phyloP scores from a whole-genome alignment of 805 yeast genomes.

The Kurtzmaniella cleridarum region DNA sequence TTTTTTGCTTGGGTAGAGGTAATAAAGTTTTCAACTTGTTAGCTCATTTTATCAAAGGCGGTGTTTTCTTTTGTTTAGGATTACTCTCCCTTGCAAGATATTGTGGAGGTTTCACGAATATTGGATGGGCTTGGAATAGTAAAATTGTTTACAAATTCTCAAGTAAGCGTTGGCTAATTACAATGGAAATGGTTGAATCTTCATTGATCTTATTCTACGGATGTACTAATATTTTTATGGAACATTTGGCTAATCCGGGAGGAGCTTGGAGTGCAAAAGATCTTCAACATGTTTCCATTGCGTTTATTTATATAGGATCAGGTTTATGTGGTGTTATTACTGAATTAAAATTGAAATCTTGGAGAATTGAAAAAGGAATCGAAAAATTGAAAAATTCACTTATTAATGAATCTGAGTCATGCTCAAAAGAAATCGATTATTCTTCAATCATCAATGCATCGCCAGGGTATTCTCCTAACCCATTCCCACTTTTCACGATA shows the following conservation, averaged over 20 bases:
- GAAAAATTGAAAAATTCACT: conserved; percentile 9
- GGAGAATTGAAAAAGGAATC: conserved; percentile 48
- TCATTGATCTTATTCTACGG: conserved; percentile 84
- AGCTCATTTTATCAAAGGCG: conserved; percentile 96
- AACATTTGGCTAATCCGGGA: conserved; percentile 64
- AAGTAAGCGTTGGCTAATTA: conserved; percentile 14
- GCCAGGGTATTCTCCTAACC: conserved; percentile 86
- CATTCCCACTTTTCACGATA: conserved; percentile 88
- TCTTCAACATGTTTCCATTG: conserved; percentile 84
- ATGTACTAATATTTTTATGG: conserved; percentile 81
- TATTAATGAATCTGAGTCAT: conserved; percentile 2
- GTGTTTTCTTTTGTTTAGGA: conserved; percentile 76
- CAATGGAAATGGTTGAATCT: conserved; percentile 85
- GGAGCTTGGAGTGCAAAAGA: conserved; percentile 89
- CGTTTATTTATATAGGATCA: conserved; percentile 85
- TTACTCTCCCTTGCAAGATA: conserved; percentile 77
- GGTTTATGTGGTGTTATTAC: conserved; percentile 87
- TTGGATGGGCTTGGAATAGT: conserved; percentile 91
- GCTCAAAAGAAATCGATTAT: too few species aligned
- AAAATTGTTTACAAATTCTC: conserved; percentile 13
- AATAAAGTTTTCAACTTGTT: conserved; percentile 67
- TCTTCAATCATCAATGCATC: conserved; percentile 20
- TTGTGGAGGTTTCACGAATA: conserved; percentile 68
- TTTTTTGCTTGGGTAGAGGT: conserved; percentile 65
- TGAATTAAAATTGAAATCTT: conserved; percentile 58